Base-by-base conservation (phyloP, 805 yeast genomes). In the Pichia nanzhaoensis region DNA sequence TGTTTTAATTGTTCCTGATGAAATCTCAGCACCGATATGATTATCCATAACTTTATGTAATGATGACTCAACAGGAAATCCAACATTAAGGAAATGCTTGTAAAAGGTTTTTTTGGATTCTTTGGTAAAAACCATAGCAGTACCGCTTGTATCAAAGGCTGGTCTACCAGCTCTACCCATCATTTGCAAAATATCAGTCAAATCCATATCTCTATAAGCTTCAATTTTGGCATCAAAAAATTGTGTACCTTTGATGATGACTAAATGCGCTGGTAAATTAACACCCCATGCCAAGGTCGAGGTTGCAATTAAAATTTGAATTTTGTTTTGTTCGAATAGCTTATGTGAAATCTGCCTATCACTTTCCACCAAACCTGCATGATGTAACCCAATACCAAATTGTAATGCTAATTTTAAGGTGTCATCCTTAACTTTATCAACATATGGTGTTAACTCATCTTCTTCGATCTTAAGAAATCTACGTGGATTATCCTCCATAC, bases 251-350 rank as follows among this genome's bases (percentile, higher is more conserved):
- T 84, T 84, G 53, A 84, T 81, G 37, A 84, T 76, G 14, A 84
- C 93, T 52, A 84, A 66, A 63, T 83, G 84, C 0, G 93, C 91
- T 1, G 91, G 91, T 51, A 84, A 69, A 55, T 84, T 84, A 39
- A 84, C 91, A 63, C 91, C 91, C 91, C 91, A 84, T 0, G 93
- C 91, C 51, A 84, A 70, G 1, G 91, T 84, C n/a, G 88, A 80
- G 0, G 93, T 84, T 1, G 91, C 90, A 33, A 84, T 70, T 49
- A 84, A 69, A 37, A 84, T 75, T 63, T 84, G 93, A 40, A 84
- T 74, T 58, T 81, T 82, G 37, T 63, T 80, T n/a, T 70, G 64
- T 46, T 82, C 87, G 62, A 84, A 84, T 33, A 84, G 63, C 53
- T 78, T 78, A 55, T 84, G 91, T 4, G 85, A 75, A 14, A 84